Evolutionary conservation across 2,329 filamentous ascomycete genomes (phyloP).

Genomic region (Aspergillus sp.): DNA sequence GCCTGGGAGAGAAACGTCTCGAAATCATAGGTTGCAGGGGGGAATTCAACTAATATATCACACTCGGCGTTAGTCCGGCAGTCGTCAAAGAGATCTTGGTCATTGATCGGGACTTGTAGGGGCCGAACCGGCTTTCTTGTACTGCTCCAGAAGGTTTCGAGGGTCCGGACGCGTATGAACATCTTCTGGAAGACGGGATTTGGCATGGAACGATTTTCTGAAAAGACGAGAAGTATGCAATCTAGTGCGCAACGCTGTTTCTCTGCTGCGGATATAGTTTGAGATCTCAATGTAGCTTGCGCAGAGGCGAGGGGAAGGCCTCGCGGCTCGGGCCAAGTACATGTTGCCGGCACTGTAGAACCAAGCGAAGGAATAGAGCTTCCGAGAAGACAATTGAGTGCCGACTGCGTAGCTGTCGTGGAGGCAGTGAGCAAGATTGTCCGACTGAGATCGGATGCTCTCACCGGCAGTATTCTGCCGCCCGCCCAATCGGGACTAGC

Average conservation of each 20-base stretch:
- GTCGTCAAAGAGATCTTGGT: not conserved
- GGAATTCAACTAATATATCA: slow-evolving; percentile 43
- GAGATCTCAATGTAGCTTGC: slow-evolving; percentile 39
- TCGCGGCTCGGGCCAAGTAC: slow-evolving; percentile 23
- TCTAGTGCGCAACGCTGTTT: slow-evolving; percentile 6
- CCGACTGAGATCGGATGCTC: not conserved
- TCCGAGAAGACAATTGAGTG: not conserved
- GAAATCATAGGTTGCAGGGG: slow-evolving; percentile 42
- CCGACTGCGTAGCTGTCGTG: too few species aligned
- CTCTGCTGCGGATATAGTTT: slow-evolving; percentile 30
- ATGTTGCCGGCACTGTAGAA: slow-evolving; percentile 7
- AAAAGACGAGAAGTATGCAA: slow-evolving; percentile 5
- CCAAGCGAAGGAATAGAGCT: too few species aligned
- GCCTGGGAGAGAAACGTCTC: slow-evolving; percentile 30
- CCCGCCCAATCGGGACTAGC: slow-evolving; percentile 23
- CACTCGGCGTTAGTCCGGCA: not conserved
- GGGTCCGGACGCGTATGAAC: slow-evolving; percentile 9
- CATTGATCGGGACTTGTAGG: not conserved
- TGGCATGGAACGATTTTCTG: slow-evolving; percentile 21
- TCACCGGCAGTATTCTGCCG: slow-evolving; percentile 18
- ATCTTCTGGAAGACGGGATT: slow-evolving; percentile 21
- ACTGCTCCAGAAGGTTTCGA: slow-evolving; percentile 37
- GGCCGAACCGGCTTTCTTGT: slow-evolving; percentile 43
- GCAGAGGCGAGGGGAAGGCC: slow-evolving; percentile 24
- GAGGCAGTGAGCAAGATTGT: not conserved